Evolutionary conservation across 495 filamentous ascomycete genomes (phyloP), one percentile per base, ranked within the genome.

Genomic region (Aspergillus wentii): DNA sequence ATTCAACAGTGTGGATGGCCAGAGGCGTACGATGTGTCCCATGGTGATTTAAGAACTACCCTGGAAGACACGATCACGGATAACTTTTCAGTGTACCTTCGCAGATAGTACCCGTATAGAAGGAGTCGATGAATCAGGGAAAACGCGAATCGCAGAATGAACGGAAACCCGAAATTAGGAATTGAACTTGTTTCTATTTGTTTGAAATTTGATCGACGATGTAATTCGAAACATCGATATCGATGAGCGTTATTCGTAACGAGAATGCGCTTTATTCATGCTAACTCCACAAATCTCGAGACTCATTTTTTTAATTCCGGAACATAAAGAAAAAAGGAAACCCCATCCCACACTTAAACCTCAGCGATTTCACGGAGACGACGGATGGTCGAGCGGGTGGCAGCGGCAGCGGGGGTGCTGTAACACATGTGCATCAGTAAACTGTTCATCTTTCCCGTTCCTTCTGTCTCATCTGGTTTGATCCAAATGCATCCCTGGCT

Each of bases 361-460:
- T 97, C 92, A 62, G 87, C 85, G 74, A 97, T 94, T 72, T 97
- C 92, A 62, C 92, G 82, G 72, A 98, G 79, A 75, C 92, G 81
- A 68, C 94, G 86, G 68, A 98, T 92, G 51, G 92, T 98, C 48
- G 91, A 96, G 66, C 94, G 81, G 66, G 89, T 94, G 39, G 92
- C 88, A 52, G 92, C 91, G 40, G 92, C 92, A 52, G 94, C 91
- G 37, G 94, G 89, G 43, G 94, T 97, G 38, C 90, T 96, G 52
- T 51, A 54, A 31, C 15, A 35, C 28, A 28, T 38, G 32, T 20
- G 31, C 27, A 53, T 46, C 36, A 44, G 26, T 11, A 25, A 6
- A 25, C 22, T 25, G 5, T 11, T 6, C 11, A 25, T 25, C 22
- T 25, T 11, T 11, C 35, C 15, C 21, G 13, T 42, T 17, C 11